Percentiles rank a stretch among this genome's conserved stretches.
Conservation (phyloP, 2,329 filamentous ascomycete genomes). For the Xylaria sp. region DNA sequence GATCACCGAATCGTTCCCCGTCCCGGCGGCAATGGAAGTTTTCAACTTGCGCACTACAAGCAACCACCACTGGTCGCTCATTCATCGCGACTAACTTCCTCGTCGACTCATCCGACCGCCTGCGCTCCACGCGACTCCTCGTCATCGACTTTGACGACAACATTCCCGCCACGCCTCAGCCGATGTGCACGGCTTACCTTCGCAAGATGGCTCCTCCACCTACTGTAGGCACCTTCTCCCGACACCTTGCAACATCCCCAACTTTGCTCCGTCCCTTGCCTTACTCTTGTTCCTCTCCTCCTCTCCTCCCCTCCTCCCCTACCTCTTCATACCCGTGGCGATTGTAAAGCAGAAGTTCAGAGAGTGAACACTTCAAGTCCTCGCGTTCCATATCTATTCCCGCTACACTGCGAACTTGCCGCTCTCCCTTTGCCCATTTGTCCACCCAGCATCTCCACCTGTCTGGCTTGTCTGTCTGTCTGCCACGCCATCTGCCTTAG, state of each 20-base stretch:
- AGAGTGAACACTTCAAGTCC: not conserved
- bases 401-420: conserved; percentile 2
- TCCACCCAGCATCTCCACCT: not conserved
- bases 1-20: not conserved
- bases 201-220: not conserved
- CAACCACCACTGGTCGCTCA: conserved; percentile 17
- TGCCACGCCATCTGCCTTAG: conserved; percentile 8
- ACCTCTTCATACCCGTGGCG: conserved; percentile 2
- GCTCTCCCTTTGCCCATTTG: not conserved
- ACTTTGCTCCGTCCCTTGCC: not conserved
- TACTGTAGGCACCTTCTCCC: conserved; percentile 7
- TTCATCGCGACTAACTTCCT: conserved; percentile 1
- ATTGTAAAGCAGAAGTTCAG: not conserved
- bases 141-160: not conserved
- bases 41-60: conserved; percentile 2
- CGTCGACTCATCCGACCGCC: no score
- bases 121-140: not conserved
- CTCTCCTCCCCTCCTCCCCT: not conserved
- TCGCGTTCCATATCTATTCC: conserved; percentile 3
- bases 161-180: not conserved
- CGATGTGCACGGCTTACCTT: no score
- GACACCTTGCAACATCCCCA: conserved; percentile 1
- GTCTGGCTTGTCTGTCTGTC: not conserved
- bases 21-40: conserved; percentile 19
- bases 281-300: not conserved